Percentiles rank a stretch among this genome's conserved stretches.
Evolutionary conservation across 768 basidiomycete genomes (phyloP).

Genomic region (Rhodosporidiobolus sp.): DNA sequence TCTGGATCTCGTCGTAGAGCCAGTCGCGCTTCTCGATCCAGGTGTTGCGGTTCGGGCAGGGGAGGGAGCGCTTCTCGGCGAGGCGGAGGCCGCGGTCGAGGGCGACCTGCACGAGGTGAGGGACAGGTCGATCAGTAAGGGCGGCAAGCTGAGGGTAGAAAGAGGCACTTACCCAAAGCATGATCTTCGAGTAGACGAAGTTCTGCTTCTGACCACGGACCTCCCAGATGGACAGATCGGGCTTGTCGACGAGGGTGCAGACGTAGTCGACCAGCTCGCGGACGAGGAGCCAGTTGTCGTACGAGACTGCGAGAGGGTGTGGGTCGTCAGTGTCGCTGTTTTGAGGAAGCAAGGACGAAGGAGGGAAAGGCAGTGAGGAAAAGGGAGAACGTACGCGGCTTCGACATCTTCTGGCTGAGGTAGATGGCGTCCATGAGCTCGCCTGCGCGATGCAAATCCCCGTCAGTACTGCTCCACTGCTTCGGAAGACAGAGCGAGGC

Average conservation of each 20-base stretch:
- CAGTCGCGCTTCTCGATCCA: conserved; percentile 76
- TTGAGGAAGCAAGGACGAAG: no score
- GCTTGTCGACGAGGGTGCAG: conserved; percentile 65
- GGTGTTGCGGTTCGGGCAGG: conserved; percentile 53
- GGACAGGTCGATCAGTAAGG: no score
- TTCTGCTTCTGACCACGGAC: conserved; percentile 63
- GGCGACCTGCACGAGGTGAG: conserved; percentile 57
- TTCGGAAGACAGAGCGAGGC: no score
- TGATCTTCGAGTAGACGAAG: conserved; percentile 37
- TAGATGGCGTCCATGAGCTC: conserved; percentile 91
- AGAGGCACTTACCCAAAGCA: conserved; percentile 53
- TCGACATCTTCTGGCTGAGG: conserved; percentile 74
- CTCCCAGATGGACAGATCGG: conserved; percentile 84
- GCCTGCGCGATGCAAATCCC: neutral
- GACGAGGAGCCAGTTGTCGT: conserved; percentile 49
- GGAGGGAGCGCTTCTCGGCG: conserved; percentile 90
- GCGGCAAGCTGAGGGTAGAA: no score
- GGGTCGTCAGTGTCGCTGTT: no score
- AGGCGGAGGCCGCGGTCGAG: conserved; percentile 90
- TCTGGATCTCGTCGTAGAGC: conserved; percentile 90
- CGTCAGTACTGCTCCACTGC: neutral
- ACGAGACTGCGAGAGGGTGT: conserved; percentile 1
- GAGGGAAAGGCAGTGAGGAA: neutral
- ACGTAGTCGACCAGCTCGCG: conserved; percentile 51
- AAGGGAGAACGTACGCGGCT: conserved; percentile 41